Conservation (phyloP, 371 early-diverging fungal genomes). For the Mucor sp. region DNA sequence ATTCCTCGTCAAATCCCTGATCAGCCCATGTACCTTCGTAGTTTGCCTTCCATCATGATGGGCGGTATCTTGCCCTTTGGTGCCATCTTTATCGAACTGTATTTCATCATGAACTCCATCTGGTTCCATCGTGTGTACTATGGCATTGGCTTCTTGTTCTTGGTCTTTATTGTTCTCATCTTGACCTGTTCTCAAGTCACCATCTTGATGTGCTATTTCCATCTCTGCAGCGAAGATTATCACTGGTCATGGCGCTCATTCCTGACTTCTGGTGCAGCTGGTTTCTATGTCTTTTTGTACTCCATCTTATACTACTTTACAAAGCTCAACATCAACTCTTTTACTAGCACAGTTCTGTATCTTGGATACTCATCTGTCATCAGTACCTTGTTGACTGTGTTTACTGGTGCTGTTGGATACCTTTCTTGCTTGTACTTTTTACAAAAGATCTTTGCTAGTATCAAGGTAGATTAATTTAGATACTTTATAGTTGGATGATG, state of each 20-base stretch:
- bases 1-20: constrained; percentile 93
- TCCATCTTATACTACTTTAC: constrained; percentile 80
- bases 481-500: not conserved
- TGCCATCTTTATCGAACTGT: constrained; percentile 89
- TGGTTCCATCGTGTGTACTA: constrained; percentile 92
- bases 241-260: constrained; percentile 96
- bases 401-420: constrained; percentile 74
- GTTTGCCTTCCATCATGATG: constrained; percentile 76
- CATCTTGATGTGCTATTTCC: constrained; percentile 88
- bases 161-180: constrained; percentile 82
- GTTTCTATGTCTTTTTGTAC: constrained; percentile 88
- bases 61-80: constrained; percentile 91
- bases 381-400: constrained; percentile 66
- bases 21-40: constrained; percentile 71
- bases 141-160: constrained; percentile 83
- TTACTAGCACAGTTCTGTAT: constrained; percentile 84
- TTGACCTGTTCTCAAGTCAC: constrained; percentile 86
- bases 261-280: constrained; percentile 85
- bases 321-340: constrained; percentile 69
- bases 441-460: constrained; percentile 78
- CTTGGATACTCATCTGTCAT: constrained; percentile 89
- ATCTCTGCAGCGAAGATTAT: constrained; percentile 91
- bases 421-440: constrained; percentile 77
- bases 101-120: constrained; percentile 89
- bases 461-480: constrained; percentile 74